Evolutionary conservation across 2,329 filamentous ascomycete genomes (phyloP).

Genomic region (Cordyceps pruinosa): DNA sequence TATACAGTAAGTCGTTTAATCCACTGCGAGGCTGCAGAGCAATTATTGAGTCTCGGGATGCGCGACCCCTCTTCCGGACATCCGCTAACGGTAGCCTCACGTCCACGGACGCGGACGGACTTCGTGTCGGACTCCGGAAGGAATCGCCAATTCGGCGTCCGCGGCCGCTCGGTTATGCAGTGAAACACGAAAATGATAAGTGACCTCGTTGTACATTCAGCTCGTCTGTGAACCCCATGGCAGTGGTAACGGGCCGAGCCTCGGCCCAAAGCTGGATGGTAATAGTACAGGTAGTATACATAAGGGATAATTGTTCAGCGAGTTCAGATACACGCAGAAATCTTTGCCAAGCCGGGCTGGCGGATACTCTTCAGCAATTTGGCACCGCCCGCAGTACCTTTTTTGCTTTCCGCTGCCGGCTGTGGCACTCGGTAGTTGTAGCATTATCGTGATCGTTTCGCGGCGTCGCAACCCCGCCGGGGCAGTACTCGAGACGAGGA

Average conservation of each 20-base stretch:
- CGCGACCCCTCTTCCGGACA: not conserved
- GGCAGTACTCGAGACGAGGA: not conserved
- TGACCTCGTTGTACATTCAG: not conserved
- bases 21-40: not conserved
- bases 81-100: not conserved
- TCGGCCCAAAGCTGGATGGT: not conserved
- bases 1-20: too few relatives aligned
- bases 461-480: not conserved
- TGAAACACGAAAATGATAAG: not conserved
- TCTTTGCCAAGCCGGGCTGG: not conserved
- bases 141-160: not conserved
- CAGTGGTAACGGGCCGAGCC: not conserved
- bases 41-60: not conserved
- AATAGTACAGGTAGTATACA: not conserved
- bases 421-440: not conserved
- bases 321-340: not conserved
- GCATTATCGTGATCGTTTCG: not conserved
- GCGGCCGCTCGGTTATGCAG: not conserved
- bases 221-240: not conserved
- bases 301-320: too few relatives aligned
- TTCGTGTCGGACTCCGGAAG: not conserved
- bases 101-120: not conserved
- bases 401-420: not conserved
- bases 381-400: not conserved
- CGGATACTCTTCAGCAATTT: not conserved